phyloP scores from a whole-genome alignment of 176 grass and related monocot genomes.

The Ananas comosus region DNA sequence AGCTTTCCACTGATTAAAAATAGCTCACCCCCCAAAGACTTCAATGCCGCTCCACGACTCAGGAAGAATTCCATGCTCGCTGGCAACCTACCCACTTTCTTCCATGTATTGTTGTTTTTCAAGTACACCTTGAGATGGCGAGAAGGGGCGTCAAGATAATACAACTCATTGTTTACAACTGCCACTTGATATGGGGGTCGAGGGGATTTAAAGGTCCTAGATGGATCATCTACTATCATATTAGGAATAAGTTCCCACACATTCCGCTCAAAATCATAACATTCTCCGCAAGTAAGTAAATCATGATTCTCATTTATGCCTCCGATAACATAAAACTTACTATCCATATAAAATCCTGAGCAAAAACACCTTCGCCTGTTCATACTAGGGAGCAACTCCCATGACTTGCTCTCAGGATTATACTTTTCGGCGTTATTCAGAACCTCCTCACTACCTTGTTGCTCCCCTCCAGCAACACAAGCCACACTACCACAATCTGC shows the following conservation, averaged over 20 bases:
- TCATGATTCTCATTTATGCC: background rate
- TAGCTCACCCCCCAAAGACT: background rate
- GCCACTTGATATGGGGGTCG: too few relatives aligned
- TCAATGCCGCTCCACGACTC: background rate
- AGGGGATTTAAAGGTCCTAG: too few relatives aligned
- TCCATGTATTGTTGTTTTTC: background rate
- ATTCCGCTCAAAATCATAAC: background rate
- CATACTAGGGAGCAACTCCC: background rate
- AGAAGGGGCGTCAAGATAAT: too few relatives aligned
- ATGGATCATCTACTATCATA: too few relatives aligned
- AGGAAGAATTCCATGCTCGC: background rate
- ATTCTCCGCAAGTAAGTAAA: background rate
- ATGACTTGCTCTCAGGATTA: constrained; percentile 2
- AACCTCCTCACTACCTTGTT: background rate
- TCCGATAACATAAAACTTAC: constrained; percentile 2
- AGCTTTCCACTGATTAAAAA: background rate
- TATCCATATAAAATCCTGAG: constrained; percentile 3
- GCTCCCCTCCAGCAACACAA: background rate
- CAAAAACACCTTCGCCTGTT: background rate
- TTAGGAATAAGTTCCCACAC: too few relatives aligned
- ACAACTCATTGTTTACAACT: too few relatives aligned
- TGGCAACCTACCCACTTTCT: background rate
- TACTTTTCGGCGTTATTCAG: background rate
- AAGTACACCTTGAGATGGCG: too few relatives aligned
- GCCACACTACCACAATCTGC: background rate